These are phyloP conservation scores for Bretziella fagacearum DNA, from an alignment of 2,329 filamentous ascomycete genomes.

Conservation along the genomic window DNA sequence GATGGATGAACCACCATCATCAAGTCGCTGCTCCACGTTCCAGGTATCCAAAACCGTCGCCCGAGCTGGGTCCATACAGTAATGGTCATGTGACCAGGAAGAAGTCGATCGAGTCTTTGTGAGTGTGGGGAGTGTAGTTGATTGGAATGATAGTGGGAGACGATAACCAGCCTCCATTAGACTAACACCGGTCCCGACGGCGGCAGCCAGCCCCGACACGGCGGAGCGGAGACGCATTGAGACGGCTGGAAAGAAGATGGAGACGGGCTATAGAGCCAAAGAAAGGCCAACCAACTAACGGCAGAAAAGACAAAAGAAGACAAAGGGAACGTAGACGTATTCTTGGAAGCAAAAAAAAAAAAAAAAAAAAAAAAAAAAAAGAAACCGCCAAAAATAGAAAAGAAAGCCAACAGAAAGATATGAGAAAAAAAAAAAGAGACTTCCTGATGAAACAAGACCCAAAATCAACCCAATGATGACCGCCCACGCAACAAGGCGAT, in stretches of 20 bases:
- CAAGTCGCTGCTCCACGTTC: not conserved
- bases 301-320: too few species aligned
- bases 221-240: slow-evolving; percentile 9
- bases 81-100: slow-evolving; percentile 3
- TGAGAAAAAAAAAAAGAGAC: too few species aligned
- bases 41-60: not conserved
- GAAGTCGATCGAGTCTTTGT: not conserved
- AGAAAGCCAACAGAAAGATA: too few species aligned
- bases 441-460: too few species aligned
- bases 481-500: too few species aligned
- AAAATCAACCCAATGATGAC: too few species aligned
- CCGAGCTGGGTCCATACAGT: not conserved
- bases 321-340: too few species aligned
- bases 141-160: not conserved
- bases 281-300: too few species aligned
- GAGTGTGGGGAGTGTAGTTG: not conserved
- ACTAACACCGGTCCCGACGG: slow-evolving; percentile 7
- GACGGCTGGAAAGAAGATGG: not conserved
- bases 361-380: too few species aligned
- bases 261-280: not conserved
- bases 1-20: not conserved
- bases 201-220: slow-evolving; percentile 9
- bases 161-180: slow-evolving; percentile 7
- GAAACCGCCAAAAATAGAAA: too few species aligned
- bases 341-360: too few species aligned